Evolutionary conservation across 352 stramenopile species (phyloP), one percentile per base, ranked within the genome.

Genomic region (Phytophthora pini): DNA sequence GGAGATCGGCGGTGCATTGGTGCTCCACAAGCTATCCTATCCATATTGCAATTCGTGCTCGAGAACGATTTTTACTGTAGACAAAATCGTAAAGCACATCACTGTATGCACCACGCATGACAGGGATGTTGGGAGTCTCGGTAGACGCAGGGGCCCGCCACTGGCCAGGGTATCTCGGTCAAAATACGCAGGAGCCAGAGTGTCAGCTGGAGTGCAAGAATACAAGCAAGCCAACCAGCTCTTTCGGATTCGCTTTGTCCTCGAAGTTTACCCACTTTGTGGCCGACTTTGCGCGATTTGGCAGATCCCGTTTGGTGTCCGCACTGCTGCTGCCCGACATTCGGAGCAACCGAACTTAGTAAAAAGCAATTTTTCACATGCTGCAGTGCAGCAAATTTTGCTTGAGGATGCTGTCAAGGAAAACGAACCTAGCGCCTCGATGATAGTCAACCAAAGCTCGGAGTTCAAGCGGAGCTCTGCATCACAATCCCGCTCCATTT

Each of bases 311-410:
- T 56, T 65, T 54, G 31, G 31, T 57, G 58, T 66, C 45, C 43
- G 58, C 45, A 51, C 64, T 57, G 22, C 32, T 72, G 54, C 56
- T 72, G 27, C 32, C 41, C 65, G 4, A 49, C 47, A 70, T 70
- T 66, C 55, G 48, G 47, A 61, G 60, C 61, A 67, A 41, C 38
- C 56, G 57, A 72, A 67, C 64, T 68, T 72, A 68, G 56, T 22
- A 15, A 50, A 17, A 59, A 39, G 20, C 27, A 57, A 26, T 46
- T 50, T 31, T 39, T 43, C 29, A 6, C 12, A 57, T 55, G 44
- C 44, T 60, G 53, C 44, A 27, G 34, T 17, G 17, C 41, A 53
- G 31, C 17, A 51, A 40, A 4, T 32, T 45, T 11, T 29, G 2
- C n/a, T 43, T 40, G 26, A 46, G 11, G 11, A 22, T 36, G 20